These are phyloP conservation scores for Cercophora scortea DNA, from an alignment of 495 filamentous ascomycete genomes.

Conservation along the genomic window DNA sequence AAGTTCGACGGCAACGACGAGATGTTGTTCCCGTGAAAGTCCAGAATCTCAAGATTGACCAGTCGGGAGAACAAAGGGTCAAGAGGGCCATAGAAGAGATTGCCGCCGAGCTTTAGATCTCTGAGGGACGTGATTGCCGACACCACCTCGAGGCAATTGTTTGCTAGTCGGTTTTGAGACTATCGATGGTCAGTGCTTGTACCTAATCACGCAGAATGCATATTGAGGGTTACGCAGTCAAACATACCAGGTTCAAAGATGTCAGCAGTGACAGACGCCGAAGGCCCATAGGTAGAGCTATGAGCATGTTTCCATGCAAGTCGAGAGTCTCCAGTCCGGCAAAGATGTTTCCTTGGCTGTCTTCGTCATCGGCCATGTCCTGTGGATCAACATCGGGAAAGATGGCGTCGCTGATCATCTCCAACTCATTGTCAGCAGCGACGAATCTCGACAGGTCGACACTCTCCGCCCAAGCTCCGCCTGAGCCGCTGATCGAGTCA, in stretches of 20 bases:
- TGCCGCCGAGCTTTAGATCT: slow-evolving; percentile 77
- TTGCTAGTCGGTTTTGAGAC: slow-evolving; percentile 73
- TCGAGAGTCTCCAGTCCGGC: slow-evolving; percentile 77
- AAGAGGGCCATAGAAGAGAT: slow-evolving; percentile 60
- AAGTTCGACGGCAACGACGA: slow-evolving; percentile 66
- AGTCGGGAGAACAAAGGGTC: slow-evolving; percentile 50
- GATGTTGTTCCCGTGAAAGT: slow-evolving; percentile 74
- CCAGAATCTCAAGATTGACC: slow-evolving; percentile 64
- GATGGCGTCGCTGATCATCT: slow-evolving; percentile 57
- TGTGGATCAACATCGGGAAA: slow-evolving; percentile 67
- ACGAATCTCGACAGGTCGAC: slow-evolving; percentile 87
- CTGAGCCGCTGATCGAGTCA: slow-evolving; percentile 42
- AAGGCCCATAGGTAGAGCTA: slow-evolving; percentile 64
- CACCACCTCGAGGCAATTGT: slow-evolving; percentile 63
- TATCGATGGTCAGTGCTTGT: slow-evolving; percentile 14
- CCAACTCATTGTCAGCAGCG: slow-evolving; percentile 87
- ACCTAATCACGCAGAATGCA: slow-evolving; percentile 1
- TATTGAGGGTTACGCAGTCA: background rate
- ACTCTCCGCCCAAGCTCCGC: slow-evolving; percentile 78
- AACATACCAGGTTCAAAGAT: slow-evolving; percentile 67
- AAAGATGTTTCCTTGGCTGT: slow-evolving; percentile 66
- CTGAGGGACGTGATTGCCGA: slow-evolving; percentile 59
- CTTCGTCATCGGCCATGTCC: slow-evolving; percentile 50
- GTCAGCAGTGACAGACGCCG: slow-evolving; percentile 64
- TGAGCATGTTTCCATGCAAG: slow-evolving; percentile 74